These are phyloP conservation scores for Ajuga reptans DNA, from an alignment of 305 asterid genomes.

Conservation along the genomic window DNA sequence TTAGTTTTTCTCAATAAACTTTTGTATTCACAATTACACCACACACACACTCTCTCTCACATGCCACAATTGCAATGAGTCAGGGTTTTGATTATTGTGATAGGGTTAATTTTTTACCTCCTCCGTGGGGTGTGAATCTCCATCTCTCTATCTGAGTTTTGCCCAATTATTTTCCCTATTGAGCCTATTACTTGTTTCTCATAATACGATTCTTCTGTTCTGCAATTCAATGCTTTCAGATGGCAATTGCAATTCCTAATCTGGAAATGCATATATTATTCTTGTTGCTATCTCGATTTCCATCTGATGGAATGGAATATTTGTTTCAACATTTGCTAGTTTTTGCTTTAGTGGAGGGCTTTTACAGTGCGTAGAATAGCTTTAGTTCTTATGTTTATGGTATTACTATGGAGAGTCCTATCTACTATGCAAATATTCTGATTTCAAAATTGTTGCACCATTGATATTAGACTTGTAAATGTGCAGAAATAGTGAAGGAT, in stretches of 20 bases:
- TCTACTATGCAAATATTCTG: neutral
- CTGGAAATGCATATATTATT: neutral
- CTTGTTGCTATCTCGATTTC: neutral
- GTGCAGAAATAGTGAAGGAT: slow-evolving; percentile 71
- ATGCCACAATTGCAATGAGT: too few relatives aligned
- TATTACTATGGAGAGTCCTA: neutral
- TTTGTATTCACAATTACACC: neutral
- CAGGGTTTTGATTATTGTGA: neutral
- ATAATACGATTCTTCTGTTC: neutral
- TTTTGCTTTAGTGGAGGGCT: neutral
- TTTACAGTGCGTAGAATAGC: neutral
- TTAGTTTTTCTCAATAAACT: neutral
- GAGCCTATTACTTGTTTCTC: neutral
- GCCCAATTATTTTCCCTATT: neutral
- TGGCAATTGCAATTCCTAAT: neutral
- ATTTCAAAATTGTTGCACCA: neutral
- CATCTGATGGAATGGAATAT: neutral
- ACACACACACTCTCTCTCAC: neutral
- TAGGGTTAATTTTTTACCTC: neutral
- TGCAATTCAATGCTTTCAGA: too few relatives aligned
- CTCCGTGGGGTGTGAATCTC: neutral
- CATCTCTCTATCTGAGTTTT: neutral
- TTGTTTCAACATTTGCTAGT: neutral
- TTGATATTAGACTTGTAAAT: slow-evolving; percentile 9
- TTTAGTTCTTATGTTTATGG: neutral